Base-by-base conservation (phyloP, 805 yeast genomes). In the Candida golubevii region DNA sequence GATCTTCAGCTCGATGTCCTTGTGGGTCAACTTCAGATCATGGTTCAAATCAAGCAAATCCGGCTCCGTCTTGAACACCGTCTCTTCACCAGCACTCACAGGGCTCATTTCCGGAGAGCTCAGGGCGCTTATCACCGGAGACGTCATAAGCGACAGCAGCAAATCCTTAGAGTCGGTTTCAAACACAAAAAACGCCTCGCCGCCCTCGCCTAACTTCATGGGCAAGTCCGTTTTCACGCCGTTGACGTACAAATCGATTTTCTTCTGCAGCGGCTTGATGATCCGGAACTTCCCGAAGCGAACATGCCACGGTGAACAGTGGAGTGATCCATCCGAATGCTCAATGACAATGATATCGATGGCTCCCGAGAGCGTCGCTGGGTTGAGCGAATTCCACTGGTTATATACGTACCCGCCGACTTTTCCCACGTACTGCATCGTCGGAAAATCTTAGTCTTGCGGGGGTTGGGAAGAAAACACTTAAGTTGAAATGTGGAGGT, bases 161-260 rank as follows among this genome's bases (percentile, higher is more conserved):
- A 93, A 82, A 47, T 78, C 77, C 32, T 68, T 69, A 18, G 54
- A 39, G 33, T 75, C 76, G 1, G 97, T 85, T 58, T 89, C 96
- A 67, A 93, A 91, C 35, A 93, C 98, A 60, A 93, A 93, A 61
- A 89, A 89, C 0, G 98, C 99, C 64, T 93, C 99, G 11, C 99
- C 99, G 7, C 95, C 96, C 48, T 93, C 99, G 12, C 97, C 96
- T 36, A 93, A 70, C 63, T 93, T 93, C 98, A 93, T 93, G 8
- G 96, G 97, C 38, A 91, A 69, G 54, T 87, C 83, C 0, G 95
- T 85, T 37, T 80, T 74, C 47, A 76, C 76, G 32, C 85, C 97
- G 65, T 93, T 93, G 33, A 93, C 95, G 35, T 80, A 77, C 51
- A 93, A 83, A 45, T 85, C 95, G 42, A 91, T 95, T 61, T 88